Conservation (phyloP, 352 stramenopile genomes). For the Globisporangium polare region DNA sequence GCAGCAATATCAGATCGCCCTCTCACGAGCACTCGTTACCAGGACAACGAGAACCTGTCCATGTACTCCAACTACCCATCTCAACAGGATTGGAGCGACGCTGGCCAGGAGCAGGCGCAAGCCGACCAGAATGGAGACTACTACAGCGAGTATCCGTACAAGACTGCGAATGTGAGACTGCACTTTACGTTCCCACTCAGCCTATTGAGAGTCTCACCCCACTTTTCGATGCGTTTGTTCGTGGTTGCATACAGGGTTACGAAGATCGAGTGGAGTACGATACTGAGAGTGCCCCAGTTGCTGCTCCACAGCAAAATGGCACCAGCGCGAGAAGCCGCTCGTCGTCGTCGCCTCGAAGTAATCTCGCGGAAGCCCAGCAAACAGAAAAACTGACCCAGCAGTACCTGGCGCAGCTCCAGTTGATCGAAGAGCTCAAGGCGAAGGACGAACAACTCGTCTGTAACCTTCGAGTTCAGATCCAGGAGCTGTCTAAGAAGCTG, state of each 20-base stretch:
- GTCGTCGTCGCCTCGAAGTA: not conserved
- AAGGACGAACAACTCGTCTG: slow-evolving; percentile 24
- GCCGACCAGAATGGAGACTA: not conserved
- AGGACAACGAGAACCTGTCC: not conserved
- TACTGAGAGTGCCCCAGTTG: slow-evolving; percentile 1
- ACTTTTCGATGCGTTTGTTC: not conserved
- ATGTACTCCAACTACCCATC: slow-evolving; percentile 6
- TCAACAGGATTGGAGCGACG: slow-evolving; percentile 7
- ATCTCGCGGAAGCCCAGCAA: slow-evolving; percentile 5
- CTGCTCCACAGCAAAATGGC: not conserved
- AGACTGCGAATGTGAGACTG: slow-evolving; percentile 9
- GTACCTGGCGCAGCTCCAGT: slow-evolving; percentile 21
- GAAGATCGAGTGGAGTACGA: slow-evolving; percentile 14
- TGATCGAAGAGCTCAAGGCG: slow-evolving; percentile 27
- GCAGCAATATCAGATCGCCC: not conserved
- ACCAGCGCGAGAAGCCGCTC: slow-evolving; percentile 6
- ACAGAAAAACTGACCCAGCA: slow-evolving; percentile 5
- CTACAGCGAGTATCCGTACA: slow-evolving; percentile 7
- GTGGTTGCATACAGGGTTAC: not conserved
- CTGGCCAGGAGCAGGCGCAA: not conserved
- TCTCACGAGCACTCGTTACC: not conserved
- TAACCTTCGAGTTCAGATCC: slow-evolving; percentile 14
- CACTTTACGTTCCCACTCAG: not conserved
- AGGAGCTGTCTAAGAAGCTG: slow-evolving; percentile 12
- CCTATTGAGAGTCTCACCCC: not conserved